Percentiles rank a stretch among this genome's conserved stretches.
These are phyloP conservation scores for Alisma plantagoaquatica DNA, from an alignment of 106 monocot species.

Conservation along the genomic window DNA sequence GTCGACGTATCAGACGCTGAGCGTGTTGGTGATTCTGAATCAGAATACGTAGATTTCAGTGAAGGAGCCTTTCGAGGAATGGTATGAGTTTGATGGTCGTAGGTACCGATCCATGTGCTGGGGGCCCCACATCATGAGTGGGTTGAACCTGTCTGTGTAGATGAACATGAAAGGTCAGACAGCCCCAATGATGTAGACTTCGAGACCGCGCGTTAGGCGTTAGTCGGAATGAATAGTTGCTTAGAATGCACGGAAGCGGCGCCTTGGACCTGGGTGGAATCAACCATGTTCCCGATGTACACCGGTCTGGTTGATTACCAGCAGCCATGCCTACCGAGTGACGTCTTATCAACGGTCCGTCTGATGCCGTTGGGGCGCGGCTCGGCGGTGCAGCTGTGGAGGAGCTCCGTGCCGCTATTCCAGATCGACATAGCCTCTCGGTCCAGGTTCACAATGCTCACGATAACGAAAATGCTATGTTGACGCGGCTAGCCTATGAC, in stretches of 20 bases:
- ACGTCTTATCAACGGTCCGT: constrained; percentile 55
- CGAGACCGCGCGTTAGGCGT: constrained; percentile 77
- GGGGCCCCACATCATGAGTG: no score
- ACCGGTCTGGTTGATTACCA: no score
- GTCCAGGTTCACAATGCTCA: no score
- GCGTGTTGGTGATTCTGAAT: constrained; percentile 54
- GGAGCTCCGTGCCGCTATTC: constrained; percentile 78
- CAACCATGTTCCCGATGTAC: constrained; percentile 58
- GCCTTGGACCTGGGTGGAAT: constrained; percentile 38
- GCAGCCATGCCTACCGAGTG: constrained; percentile 34
- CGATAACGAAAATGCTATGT: no score
- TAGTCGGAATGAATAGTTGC: constrained; percentile 38
- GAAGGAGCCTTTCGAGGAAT: constrained; percentile 59
- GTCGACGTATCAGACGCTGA: constrained; percentile 71
- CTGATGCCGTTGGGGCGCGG: constrained; percentile 56
- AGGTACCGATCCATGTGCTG: constrained; percentile 95
- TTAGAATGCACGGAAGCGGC: constrained; percentile 36
- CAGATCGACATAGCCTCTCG: no score
- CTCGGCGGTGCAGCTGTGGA: constrained; percentile 95
- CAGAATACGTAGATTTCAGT: constrained; percentile 67
- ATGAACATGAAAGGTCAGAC: constrained; percentile 93
- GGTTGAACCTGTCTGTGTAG: no score
- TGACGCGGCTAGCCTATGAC: no score
- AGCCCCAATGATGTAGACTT: constrained; percentile 72
- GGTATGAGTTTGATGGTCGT: constrained; percentile 84